phyloP scores from a whole-genome alignment of 106 monocot genomes.

The Agapanthus africanus region DNA sequence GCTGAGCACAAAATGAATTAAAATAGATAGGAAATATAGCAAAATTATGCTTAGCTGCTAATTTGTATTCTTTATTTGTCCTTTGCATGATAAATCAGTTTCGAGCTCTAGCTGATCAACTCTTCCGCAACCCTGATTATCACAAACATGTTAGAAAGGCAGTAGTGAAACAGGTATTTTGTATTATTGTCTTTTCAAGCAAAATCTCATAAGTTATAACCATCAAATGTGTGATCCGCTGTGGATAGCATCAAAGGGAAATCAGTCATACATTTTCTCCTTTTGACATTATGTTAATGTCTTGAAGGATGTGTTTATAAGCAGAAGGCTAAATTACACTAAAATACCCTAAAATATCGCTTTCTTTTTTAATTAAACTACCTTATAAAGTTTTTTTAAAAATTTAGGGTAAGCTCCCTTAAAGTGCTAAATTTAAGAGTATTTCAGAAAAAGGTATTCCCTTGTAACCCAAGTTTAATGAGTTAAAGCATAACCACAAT shows the following conservation, averaged over 20 bases:
- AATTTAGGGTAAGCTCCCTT: no score
- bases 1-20: not conserved
- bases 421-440: no score
- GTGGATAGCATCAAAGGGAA: not conserved
- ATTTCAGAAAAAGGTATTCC: no score
- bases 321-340: no score
- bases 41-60: not conserved
- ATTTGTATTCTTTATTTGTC: not conserved
- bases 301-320: not conserved
- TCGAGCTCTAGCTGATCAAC: conserved; percentile 93
- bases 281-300: not conserved
- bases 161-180: conserved; percentile 60
- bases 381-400: no score
- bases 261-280: not conserved
- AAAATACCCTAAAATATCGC: no score
- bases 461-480: no score
- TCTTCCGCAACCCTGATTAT: conserved; percentile 86
- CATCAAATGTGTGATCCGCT: not conserved
- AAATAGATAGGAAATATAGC: not conserved
- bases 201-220: no score
- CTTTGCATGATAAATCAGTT: conserved; percentile 35
- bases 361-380: no score
- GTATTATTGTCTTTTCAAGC: not conserved
- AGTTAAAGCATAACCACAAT: no score
- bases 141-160: conserved; percentile 81